Evolutionary conservation across 352 stramenopile species (phyloP), one percentile per base, ranked within the genome.

Genomic region (Peronospora farinosa): DNA sequence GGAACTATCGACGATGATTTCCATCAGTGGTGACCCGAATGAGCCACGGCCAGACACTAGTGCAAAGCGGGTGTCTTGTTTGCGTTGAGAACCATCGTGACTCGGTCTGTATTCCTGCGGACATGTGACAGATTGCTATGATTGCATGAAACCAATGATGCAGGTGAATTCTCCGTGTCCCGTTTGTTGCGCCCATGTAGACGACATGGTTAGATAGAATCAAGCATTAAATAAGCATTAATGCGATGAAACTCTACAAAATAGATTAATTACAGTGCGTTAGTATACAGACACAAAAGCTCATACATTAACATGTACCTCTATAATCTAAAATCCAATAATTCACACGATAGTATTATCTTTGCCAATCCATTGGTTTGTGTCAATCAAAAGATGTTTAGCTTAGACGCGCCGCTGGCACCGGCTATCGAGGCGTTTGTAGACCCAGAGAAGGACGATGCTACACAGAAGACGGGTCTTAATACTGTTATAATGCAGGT

Each of bases 401-500:
- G 61, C 54, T 72, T 94, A 16, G 84, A 94, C 51, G 78, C 81
- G 40, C 84, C 84, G 54, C 68, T 94, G 32, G 75, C 77, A 60
- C 81, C 84, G 27, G 80, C 84, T 41, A 90, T 94, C 60, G 77
- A 89, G 47, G 81, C 77, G 60, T 94, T 91, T 60, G 78, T 92
- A 51, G 66, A 92, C 66, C 81, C 83, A 3, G 81, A 92, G 61
- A 88, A 88, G 47, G 79, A 91, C 32, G 80, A 94, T 16, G 74
- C 64, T 16, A 61, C 66, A 55, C 83, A 94, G 62, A 94, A 90
- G 71, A 90, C 80, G 35, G 81, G 76, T 27, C 69, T 94, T 30
- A 94, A 94, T 65, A 91, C 77, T n/a, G 67, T 94, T 33, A 66
- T 94, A 19, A 92, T 94, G 80, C 80, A 92, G 48, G 74, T 92